These are phyloP conservation scores for Ophiostoma populinum DNA, from an alignment of 2,329 filamentous ascomycete species.

Conservation along the genomic window DNA sequence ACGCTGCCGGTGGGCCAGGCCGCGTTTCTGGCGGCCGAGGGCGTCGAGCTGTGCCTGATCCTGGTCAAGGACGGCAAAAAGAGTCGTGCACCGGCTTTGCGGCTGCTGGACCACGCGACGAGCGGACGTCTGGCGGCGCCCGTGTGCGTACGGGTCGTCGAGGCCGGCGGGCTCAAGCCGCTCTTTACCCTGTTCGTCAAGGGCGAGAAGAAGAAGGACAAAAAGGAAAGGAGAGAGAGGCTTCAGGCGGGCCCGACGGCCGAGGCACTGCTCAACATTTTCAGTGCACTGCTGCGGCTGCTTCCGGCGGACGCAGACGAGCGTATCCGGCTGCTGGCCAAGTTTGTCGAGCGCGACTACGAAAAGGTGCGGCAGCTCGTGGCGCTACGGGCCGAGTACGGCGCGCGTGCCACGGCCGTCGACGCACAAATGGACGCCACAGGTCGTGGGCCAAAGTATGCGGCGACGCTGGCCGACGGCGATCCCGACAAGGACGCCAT, in stretches of 20 bases:
- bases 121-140: constrained; percentile 25
- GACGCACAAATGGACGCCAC: constrained; percentile 41
- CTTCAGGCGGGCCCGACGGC: constrained; percentile 45
- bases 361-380: constrained; percentile 65
- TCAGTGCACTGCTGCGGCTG: constrained; percentile 63
- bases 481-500: constrained; percentile 43
- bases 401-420: constrained; percentile 40
- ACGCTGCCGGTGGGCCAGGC: constrained; percentile 38
- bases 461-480: constrained; percentile 30
- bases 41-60: constrained; percentile 76
- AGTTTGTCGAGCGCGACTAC: constrained; percentile 91
- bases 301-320: constrained; percentile 62
- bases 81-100: constrained; percentile 51
- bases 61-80: constrained; percentile 74
- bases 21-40: constrained; percentile 78
- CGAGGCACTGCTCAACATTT: constrained; percentile 73
- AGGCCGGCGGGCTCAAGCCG: constrained; percentile 69
- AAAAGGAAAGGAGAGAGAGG: background rate
- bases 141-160: constrained; percentile 62
- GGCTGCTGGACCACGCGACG: constrained; percentile 69
- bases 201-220: constrained; percentile 35
- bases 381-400: constrained; percentile 53
- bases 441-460: constrained; percentile 10
- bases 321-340: constrained; percentile 72
- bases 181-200: constrained; percentile 70